Evolutionary conservation across 345 rosid species (phyloP).

Genomic region (Salix udensis): DNA sequence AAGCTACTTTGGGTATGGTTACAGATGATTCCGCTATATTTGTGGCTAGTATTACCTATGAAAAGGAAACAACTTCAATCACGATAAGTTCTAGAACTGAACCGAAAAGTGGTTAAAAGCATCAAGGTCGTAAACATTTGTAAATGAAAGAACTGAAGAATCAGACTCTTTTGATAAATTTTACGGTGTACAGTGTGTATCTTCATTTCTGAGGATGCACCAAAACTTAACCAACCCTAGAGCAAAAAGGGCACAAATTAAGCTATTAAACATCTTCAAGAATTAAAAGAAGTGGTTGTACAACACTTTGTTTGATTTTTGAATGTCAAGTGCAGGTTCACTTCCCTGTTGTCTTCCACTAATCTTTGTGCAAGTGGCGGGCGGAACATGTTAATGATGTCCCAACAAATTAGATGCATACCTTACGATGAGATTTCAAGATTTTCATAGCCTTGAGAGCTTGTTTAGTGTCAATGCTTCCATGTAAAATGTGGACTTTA

Average conservation of each 20-base stretch:
- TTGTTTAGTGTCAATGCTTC: conserved; percentile 80
- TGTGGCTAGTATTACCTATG: conserved; percentile 84
- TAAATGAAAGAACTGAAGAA: background rate
- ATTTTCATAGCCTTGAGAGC: conserved; percentile 87
- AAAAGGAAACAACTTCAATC: conserved; percentile 15
- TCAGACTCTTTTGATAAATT: background rate
- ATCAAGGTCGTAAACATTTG: background rate
- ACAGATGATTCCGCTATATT: conserved; percentile 97
- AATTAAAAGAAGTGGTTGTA: background rate
- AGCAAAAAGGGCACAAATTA: background rate
- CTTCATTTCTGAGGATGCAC: background rate
- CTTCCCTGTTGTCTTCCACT: background rate
- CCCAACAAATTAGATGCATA: conserved; percentile 24
- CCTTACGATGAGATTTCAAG: conserved; percentile 86
- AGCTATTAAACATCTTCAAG: background rate
- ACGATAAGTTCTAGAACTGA: background rate
- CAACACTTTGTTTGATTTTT: background rate
- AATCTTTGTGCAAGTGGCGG: background rate
- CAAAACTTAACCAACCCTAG: background rate
- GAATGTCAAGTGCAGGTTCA: background rate
- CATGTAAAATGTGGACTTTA: conserved; percentile 78
- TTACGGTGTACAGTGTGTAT: background rate
- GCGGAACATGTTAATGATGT: background rate
- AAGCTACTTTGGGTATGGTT: conserved; percentile 91
- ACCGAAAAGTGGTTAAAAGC: background rate